phyloP scores from a whole-genome alignment of 1,139 yeast genomes.

The Taphrina confusa region DNA sequence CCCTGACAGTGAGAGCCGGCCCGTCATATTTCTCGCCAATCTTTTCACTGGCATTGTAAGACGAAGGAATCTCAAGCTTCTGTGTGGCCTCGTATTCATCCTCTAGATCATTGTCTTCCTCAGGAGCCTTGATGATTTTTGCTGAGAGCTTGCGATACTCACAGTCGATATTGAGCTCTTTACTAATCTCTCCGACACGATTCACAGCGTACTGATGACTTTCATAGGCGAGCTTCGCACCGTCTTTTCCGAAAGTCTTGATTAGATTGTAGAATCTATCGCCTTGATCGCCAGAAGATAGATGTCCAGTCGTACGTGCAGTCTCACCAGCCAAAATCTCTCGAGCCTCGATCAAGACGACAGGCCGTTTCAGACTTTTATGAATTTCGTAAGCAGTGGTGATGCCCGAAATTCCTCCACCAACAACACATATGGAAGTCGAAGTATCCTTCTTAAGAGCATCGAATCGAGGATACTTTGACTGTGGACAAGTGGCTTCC shows the following conservation, averaged over 20 bases:
- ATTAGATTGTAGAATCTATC: constrained; percentile 27
- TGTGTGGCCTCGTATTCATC: constrained; percentile 21
- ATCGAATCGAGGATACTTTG: not conserved
- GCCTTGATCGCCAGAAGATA: constrained; percentile 20
- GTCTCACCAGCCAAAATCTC: constrained; percentile 25
- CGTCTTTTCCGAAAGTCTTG: constrained; percentile 16
- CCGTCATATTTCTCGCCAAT: constrained; percentile 11
- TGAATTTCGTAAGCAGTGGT: constrained; percentile 14
- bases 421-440: constrained; percentile 14
- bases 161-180: constrained; percentile 18
- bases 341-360: constrained; percentile 27
- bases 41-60: constrained; percentile 2
- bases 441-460: constrained; percentile 5
- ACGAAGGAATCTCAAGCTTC: constrained; percentile 5
- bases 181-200: constrained; percentile 12
- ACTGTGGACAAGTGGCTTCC: constrained; percentile 19
- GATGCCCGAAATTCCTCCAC: constrained; percentile 30
- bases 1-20: constrained; percentile 8
- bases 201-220: constrained; percentile 23
- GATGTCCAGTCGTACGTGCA: constrained; percentile 26
- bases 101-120: constrained; percentile 15
- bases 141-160: constrained; percentile 27
- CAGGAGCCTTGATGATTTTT: constrained; percentile 19
- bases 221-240: constrained; percentile 19
- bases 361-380: not conserved